Evolutionary conservation across 2,329 filamentous ascomycete genomes (phyloP), one percentile per base, ranked within the genome.

Genomic region (Acrocalymma vagum): DNA sequence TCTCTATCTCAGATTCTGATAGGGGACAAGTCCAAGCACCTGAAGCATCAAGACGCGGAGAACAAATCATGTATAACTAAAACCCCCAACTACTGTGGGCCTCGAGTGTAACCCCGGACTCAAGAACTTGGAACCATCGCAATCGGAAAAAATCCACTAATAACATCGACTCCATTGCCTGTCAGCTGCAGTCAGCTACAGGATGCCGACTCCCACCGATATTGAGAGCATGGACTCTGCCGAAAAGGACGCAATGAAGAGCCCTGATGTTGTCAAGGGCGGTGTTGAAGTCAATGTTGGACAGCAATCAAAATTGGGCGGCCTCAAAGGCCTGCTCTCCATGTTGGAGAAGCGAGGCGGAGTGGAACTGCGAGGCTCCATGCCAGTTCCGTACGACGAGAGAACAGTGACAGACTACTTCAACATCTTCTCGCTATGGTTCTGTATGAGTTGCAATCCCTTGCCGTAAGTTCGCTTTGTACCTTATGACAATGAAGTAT

Each of bases 391-490:
- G 1, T 46, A 76, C 15, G 76, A 81, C 38, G 69, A 80, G 45
- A 72, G 82, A 27, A 83, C 74, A 1, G 74, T 79, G 46, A 81
- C 71, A 7, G 70, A 73, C 23, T 79, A 79, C 50, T 72, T 72
- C 62, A 79, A 81, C 45, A 71, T 85, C 29, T 84, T 85, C 55
- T 83, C 80, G 3, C 70, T 84, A 16, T 84, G 82, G 72, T 82
- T 83, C 56, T 81, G 78, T 14, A 76, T 81, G 44, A 74, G 81
- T 40, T 70, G 80, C 28, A 82, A 79, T 55, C 71, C 83, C 6
- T 58, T 85, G 21, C 81, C 82, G 81, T 84, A 59, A 64, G 79
- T 49, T 11, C 14, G 29, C 35, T 34, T 23, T 34, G 18, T 29
- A 28, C n/a, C 22, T n/a, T n/a, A n/a, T n/a, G 22, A 24, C 22